Evolutionary conservation across 2,329 filamentous ascomycete species (phyloP).

Genomic region (Scortechinia acanthostroma): DNA sequence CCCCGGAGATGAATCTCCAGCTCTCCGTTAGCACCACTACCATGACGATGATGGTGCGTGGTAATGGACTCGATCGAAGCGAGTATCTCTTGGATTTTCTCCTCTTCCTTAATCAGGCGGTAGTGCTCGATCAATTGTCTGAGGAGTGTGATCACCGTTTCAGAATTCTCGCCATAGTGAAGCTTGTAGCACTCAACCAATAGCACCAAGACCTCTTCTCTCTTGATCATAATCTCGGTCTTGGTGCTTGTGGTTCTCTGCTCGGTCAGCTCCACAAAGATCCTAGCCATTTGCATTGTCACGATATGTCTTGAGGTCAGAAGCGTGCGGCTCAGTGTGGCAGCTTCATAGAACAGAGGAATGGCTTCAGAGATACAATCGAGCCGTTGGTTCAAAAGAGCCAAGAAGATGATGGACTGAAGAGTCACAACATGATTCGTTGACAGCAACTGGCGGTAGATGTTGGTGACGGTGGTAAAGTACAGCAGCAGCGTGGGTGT

Average conservation of each 20-base stretch:
- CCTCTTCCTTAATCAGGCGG: slow-evolving; percentile 5
- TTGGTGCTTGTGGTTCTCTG: slow-evolving; percentile 12
- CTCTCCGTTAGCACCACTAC: slow-evolving; percentile 10
- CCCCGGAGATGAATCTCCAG: slow-evolving; percentile 17
- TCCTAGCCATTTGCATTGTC: slow-evolving; percentile 8
- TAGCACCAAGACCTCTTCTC: slow-evolving; percentile 5
- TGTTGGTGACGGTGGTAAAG: slow-evolving; percentile 14
- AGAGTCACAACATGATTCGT: slow-evolving; percentile 7
- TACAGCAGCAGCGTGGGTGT: slow-evolving; percentile 17
- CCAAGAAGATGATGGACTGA: slow-evolving; percentile 10
- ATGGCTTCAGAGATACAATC: slow-evolving; percentile 4
- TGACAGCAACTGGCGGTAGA: slow-evolving; percentile 19
- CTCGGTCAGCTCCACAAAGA: slow-evolving; percentile 8
- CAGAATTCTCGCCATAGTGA: slow-evolving; percentile 7
- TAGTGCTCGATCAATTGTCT: slow-evolving; percentile 7
- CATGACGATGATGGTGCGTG: slow-evolving; percentile 9
- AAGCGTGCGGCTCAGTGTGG: slow-evolving; percentile 5
- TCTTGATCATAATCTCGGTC: slow-evolving; percentile 18
- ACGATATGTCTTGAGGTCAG: slow-evolving; percentile 5
- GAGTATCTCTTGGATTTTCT: slow-evolving; percentile 7
- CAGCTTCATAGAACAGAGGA: slow-evolving; percentile 8
- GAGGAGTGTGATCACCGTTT: slow-evolving; percentile 6
- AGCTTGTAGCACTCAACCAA: slow-evolving; percentile 8
- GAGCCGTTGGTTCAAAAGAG: slow-evolving; percentile 8
- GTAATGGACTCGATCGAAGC: slow-evolving; percentile 11